Evolutionary conservation across 2,329 filamentous ascomycete species (phyloP).

Genomic region (Bimuria novae-zelandiae): DNA sequence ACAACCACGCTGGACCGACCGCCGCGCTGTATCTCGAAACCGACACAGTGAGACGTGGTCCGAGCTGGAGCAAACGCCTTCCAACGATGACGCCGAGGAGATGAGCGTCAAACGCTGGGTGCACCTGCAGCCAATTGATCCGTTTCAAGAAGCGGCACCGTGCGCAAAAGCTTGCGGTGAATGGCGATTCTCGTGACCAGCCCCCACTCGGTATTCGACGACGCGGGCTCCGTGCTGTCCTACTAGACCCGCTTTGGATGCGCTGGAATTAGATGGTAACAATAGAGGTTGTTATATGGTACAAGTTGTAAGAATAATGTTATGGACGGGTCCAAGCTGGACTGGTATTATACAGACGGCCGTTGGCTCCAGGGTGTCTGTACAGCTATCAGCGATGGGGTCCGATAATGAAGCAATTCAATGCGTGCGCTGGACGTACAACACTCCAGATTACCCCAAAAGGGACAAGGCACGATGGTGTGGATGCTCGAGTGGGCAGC

Average conservation of each 20-base stretch:
- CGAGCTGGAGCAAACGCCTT: constrained; percentile 34
- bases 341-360: constrained; percentile 31
- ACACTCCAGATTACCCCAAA: constrained; percentile 36
- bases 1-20: constrained; percentile 36
- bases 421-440: constrained; percentile 30
- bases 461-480: constrained; percentile 35
- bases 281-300: constrained; percentile 27
- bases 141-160: constrained; percentile 30
- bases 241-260: constrained; percentile 29
- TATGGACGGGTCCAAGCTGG: constrained; percentile 5
- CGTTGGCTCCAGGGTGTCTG: constrained; percentile 23
- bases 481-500: constrained; percentile 30
- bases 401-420: constrained; percentile 16
- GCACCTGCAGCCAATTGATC: constrained; percentile 39
- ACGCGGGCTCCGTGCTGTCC: constrained; percentile 12
- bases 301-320: constrained; percentile 14
- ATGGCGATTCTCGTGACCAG: constrained; percentile 40
- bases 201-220: constrained; percentile 22
- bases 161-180: constrained; percentile 36
- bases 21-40: constrained; percentile 38
- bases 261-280: constrained; percentile 36
- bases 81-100: constrained; percentile 27
- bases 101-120: constrained; percentile 34
- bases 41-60: constrained; percentile 40
- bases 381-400: constrained; percentile 33